A percentile compares a stretch with the other conserved stretches of the same genome.
phyloP scores from a whole-genome alignment of 495 filamentous ascomycete species.

The Tuber aestivum region DNA sequence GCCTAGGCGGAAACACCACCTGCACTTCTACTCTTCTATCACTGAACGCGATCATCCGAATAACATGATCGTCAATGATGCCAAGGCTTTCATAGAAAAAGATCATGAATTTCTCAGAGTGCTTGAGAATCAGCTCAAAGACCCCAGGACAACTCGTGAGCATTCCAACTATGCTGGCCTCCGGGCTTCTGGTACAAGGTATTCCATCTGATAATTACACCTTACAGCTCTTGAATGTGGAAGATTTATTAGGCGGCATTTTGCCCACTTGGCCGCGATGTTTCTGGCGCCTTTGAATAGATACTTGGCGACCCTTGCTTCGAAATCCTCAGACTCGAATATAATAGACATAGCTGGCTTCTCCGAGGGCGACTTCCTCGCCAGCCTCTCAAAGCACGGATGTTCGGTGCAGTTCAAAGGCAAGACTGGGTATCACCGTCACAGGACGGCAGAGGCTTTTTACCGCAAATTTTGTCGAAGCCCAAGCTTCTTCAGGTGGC shows the following conservation, averaged over 20 bases:
- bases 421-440: conserved; percentile 38
- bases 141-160: conserved; percentile 36
- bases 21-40: conserved; percentile 35
- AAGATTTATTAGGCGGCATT: conserved; percentile 39
- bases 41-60: conserved; percentile 36
- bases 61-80: conserved; percentile 38
- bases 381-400: conserved; percentile 41
- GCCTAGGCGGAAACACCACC: conserved; percentile 28
- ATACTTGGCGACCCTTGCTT: conserved; percentile 38
- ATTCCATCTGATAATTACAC: conserved; percentile 9
- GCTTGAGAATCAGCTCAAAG: conserved; percentile 36
- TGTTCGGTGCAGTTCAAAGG: conserved; percentile 41
- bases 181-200: background rate
- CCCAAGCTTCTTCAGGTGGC: conserved; percentile 40
- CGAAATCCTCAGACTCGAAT: conserved; percentile 26
- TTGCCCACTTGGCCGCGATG: conserved; percentile 37
- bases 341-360: conserved; percentile 41
- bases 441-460: conserved; percentile 37
- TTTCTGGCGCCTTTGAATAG: conserved; percentile 41
- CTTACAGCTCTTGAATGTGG: conserved; percentile 34
- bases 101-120: conserved; percentile 38
- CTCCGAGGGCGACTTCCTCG: conserved; percentile 40
- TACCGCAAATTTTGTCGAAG: conserved; percentile 41
- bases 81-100: conserved; percentile 38
- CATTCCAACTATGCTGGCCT: conserved; percentile 1